These are phyloP conservation scores for Ganoderma sp. DNA, from an alignment of 1,284 basidiomycete genomes.

Conservation along the genomic window DNA sequence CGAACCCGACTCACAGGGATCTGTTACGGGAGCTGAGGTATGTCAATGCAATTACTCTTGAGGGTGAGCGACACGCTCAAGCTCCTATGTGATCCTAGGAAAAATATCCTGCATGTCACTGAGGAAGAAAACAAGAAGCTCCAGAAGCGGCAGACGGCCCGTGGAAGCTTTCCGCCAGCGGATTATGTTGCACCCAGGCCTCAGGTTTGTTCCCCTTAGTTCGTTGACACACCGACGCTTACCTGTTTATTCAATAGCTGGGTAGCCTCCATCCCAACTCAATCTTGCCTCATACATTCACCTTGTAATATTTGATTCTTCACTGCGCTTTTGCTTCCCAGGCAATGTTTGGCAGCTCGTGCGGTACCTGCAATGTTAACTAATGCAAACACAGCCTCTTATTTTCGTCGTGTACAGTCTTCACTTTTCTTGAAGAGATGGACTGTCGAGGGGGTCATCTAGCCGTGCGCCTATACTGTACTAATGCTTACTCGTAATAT, in stretches of 20 bases:
- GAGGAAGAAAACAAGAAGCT: slow-evolving; percentile 3
- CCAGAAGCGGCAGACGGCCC: not conserved
- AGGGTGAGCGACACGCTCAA: not conserved
- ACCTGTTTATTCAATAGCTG: slow-evolving; percentile 13
- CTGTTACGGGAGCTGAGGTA: slow-evolving; percentile 11
- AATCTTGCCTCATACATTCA: slow-evolving; percentile 15
- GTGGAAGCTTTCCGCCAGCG: not conserved
- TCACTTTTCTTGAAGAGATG: not conserved
- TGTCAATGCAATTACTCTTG: too few species aligned
- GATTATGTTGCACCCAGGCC: slow-evolving; percentile 17
- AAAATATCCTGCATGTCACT: not conserved
- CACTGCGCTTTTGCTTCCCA: too few species aligned
- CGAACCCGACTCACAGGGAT: slow-evolving; percentile 8
- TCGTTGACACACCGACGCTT: not conserved
- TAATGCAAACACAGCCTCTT: not conserved
- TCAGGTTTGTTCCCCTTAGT: slow-evolving; percentile 17
- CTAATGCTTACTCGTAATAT: too few species aligned
- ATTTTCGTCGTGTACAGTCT: not conserved
- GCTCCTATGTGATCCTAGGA: not conserved
- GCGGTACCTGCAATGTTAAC: not conserved
- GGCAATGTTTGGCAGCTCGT: not conserved
- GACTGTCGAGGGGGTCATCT: not conserved
- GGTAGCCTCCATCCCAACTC: slow-evolving; percentile 21
- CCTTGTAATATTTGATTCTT: slow-evolving; percentile 9
- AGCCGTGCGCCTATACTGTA: not conserved